Conservation (phyloP, 2,329 filamentous ascomycete genomes). For the Colletotrichum scovillei region DNA sequence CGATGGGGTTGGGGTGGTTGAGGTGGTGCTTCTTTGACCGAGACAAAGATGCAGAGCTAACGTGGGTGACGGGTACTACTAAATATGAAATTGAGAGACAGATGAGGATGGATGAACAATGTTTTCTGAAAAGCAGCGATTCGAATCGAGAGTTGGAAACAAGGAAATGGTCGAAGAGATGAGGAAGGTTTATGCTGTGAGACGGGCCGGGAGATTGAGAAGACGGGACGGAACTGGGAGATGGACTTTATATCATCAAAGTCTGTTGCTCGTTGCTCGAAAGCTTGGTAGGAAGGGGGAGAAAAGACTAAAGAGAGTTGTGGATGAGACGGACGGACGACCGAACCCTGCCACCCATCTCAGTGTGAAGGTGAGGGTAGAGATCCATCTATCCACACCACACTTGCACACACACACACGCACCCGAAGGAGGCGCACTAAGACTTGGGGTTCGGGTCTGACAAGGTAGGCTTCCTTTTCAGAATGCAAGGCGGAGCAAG, state of each 20-base stretch:
- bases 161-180: neutral
- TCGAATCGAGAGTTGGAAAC: neutral
- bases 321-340: neutral
- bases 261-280: neutral
- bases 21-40: constrained; percentile 7
- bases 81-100: constrained; percentile 10
- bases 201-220: neutral
- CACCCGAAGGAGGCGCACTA: constrained; percentile 28
- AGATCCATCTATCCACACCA: constrained; percentile 7
- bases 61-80: constrained; percentile 16
- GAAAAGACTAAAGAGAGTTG: neutral
- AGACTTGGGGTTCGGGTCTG: constrained; percentile 22
- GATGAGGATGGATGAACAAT: neutral
- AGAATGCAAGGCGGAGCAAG: constrained; percentile 30
- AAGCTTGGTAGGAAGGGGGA: neutral
- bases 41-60: constrained; percentile 26
- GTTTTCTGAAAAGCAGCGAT: neutral
- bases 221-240: constrained; percentile 11
- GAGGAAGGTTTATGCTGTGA: constrained; percentile 13
- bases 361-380: neutral
- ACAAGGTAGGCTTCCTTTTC: constrained; percentile 34
- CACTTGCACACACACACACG: neutral
- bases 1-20: neutral
- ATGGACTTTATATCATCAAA: constrained; percentile 29
- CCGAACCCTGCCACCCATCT: neutral